These are phyloP conservation scores for Isatis tinctoria DNA, from an alignment of 345 rosid genomes.

Conservation along the genomic window DNA sequence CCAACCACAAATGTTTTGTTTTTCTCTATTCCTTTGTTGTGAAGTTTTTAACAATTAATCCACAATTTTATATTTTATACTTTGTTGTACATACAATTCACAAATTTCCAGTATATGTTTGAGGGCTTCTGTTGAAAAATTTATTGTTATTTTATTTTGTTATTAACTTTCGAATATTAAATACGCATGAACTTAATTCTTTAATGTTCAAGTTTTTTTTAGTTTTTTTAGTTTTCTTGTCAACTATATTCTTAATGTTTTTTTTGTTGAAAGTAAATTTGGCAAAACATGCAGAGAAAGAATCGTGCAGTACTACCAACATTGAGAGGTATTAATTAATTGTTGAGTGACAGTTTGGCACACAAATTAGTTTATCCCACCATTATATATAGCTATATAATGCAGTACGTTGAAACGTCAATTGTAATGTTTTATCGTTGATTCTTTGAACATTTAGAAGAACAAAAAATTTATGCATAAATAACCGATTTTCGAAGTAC, in stretches of 20 bases:
- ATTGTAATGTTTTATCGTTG: background rate
- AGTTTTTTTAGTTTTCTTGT: background rate
- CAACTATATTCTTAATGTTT: background rate
- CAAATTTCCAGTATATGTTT: background rate
- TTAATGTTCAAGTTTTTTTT: no score
- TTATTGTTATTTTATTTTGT: background rate
- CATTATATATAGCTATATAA: background rate
- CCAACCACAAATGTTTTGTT: background rate
- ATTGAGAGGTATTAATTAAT: background rate
- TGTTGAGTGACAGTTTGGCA: background rate
- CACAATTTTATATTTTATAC: background rate
- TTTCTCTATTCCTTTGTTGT: background rate
- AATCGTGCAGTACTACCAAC: background rate
- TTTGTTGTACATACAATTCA: background rate
- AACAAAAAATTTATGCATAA: no score
- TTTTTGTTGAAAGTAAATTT: background rate
- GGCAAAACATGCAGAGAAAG: background rate
- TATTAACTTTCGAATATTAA: background rate
- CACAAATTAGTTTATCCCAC: background rate
- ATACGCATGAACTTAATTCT: no score
- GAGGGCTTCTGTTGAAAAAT: background rate
- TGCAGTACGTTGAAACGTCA: background rate
- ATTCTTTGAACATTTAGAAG: background rate
- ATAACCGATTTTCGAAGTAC: no score
- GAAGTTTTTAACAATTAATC: background rate